These are phyloP conservation scores for Aspergillaceae sp. DNA, from an alignment of 2,329 filamentous ascomycete genomes.

Conservation along the genomic window DNA sequence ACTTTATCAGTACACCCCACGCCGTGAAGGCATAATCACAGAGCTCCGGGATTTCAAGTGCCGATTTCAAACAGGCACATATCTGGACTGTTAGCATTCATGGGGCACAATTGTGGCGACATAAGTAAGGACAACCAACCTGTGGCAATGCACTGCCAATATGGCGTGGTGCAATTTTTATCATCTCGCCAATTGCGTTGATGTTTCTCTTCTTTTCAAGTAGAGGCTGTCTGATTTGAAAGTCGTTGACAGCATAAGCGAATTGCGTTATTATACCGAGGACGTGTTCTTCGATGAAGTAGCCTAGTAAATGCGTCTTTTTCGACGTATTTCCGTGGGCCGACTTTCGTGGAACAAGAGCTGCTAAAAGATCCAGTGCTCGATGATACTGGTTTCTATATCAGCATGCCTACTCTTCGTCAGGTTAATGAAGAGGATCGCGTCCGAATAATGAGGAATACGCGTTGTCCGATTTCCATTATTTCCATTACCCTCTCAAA, in stretches of 20 bases:
- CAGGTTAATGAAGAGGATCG: no score
- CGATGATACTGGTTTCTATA: constrained; percentile 34
- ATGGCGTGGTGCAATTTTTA: constrained; percentile 63
- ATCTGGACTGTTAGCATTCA: constrained; percentile 48
- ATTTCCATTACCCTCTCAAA: no score
- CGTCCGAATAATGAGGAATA: no score
- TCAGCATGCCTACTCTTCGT: constrained; percentile 3
- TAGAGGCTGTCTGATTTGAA: constrained; percentile 46
- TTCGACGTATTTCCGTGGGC: constrained; percentile 39
- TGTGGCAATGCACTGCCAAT: constrained; percentile 77
- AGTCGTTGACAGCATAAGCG: constrained; percentile 68
- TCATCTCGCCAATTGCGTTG: constrained; percentile 78
- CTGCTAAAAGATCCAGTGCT: constrained; percentile 43
- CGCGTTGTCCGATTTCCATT: no score
- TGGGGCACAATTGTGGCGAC: not conserved
- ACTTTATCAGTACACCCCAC: constrained; percentile 70
- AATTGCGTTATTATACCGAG: constrained; percentile 80
- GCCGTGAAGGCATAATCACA: constrained; percentile 70
- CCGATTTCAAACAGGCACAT: constrained; percentile 82
- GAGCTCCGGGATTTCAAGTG: constrained; percentile 65
- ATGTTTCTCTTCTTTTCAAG: constrained; percentile 70
- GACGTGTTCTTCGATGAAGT: constrained; percentile 74
- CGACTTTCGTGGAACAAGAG: constrained; percentile 44
- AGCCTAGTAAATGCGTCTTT: constrained; percentile 52
- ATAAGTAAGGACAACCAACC: constrained; percentile 48